These are phyloP conservation scores for Rubia yunnanensis DNA, from an alignment of 257 asterid genomes.

Conservation along the genomic window DNA sequence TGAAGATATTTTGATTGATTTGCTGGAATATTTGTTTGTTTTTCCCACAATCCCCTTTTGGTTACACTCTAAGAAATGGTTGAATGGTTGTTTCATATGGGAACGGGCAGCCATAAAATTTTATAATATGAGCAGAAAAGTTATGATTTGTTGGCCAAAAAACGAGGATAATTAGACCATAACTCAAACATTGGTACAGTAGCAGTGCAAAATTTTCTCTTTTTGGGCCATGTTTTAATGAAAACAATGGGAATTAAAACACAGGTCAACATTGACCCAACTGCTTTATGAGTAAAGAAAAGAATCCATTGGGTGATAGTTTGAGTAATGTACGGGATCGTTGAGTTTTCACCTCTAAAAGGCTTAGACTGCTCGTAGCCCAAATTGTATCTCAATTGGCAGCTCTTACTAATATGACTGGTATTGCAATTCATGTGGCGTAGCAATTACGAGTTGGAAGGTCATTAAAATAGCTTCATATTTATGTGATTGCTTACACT, in stretches of 20 bases:
- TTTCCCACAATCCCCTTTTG: too few species aligned
- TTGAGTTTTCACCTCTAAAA: not conserved
- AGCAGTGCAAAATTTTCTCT: not conserved
- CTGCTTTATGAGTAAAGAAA: not conserved
- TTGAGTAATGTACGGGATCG: too few species aligned
- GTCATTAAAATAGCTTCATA: not conserved
- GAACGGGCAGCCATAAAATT: too few species aligned
- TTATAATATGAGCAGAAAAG: too few species aligned
- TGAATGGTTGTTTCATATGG: too few species aligned
- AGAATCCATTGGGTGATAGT: too few species aligned
- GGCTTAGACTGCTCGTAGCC: not conserved
- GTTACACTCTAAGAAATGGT: too few species aligned
- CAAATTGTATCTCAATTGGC: not conserved
- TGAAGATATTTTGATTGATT: not conserved
- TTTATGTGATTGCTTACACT: not conserved
- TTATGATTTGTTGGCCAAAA: too few species aligned
- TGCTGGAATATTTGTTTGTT: not conserved
- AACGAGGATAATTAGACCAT: not conserved
- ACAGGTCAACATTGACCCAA: too few species aligned
- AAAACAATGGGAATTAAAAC: too few species aligned
- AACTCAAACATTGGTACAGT: not conserved
- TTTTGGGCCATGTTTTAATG: too few species aligned
- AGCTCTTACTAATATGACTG: not conserved
- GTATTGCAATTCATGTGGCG: too few species aligned
- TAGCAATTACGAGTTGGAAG: not conserved